Base-by-base conservation (phyloP, 805 yeast species). In the Lipomyces yamadae region DNA sequence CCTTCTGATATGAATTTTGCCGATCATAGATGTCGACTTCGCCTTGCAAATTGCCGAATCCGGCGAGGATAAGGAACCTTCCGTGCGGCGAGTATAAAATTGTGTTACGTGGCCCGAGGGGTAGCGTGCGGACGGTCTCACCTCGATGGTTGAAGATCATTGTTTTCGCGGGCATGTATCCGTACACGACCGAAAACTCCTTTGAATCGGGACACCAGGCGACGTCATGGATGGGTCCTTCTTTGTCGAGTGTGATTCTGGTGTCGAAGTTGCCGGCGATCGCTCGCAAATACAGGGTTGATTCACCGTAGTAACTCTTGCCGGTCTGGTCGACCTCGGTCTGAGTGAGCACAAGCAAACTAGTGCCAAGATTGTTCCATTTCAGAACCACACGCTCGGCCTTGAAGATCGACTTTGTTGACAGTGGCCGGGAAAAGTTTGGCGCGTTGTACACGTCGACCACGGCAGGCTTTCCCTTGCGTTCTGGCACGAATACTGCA, bases 41-140 rank as follows among this genome's bases (percentile, higher is more conserved):
- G 68, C 99, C 99, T 81, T 94, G 98, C 77, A 95, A 85, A 79
- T 95, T 95, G 74, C 99, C 99, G 79, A 95, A 95, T 2, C 99
- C 99, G 8, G 97, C 98, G 69, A 93, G 94, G 68, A 95, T 82
- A 60, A 96, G 88, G 74, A 87, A 94, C 73, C 91, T 86, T 50
- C 96, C 98, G 75, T 93, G 96, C 5, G 99, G 99, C 7, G 98
- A 92, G 78, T 91, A 95, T 70, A 89, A 79, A 72, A 95, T 86
- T 37, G 97, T 91, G 80, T 95, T 95, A 77, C 95, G 88, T 62
- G 98, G 89, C 57, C 91, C 90, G 52, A 90, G 88, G 30, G 97
- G 94, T 74, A 95, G 83, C 1, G 92, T 85, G 77, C 89, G 90
- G 71, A 92, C 87, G 30, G 87, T 83, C 77, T 92, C 91, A 70